These are phyloP conservation scores for Lentithecium fluviatile DNA, from an alignment of 495 filamentous ascomycete genomes.

Conservation along the genomic window DNA sequence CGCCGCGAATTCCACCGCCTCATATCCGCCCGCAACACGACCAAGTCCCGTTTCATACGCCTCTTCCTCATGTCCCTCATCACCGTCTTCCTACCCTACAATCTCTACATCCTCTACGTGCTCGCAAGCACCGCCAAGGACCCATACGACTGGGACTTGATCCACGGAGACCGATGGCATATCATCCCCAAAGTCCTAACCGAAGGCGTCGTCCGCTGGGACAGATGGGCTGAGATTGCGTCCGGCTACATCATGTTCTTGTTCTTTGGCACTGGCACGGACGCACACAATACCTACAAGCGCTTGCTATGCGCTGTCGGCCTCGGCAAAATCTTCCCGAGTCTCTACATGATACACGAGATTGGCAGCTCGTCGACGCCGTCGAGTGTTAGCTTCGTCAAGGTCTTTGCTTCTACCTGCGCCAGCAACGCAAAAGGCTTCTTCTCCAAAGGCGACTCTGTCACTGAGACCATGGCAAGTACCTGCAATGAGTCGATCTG, in stretches of 20 bases:
- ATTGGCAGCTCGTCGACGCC: slow-evolving; percentile 3
- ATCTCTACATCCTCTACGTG: slow-evolving; percentile 57
- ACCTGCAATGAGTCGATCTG: background rate
- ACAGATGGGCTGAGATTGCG: slow-evolving; percentile 66
- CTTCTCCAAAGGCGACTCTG: slow-evolving; percentile 17
- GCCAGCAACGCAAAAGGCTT: slow-evolving; percentile 24
- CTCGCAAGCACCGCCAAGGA: slow-evolving; percentile 52
- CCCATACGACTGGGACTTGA: slow-evolving; percentile 54
- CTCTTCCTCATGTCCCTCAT: slow-evolving; percentile 78
- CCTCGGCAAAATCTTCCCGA: slow-evolving; percentile 51
- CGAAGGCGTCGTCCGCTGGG: slow-evolving; percentile 53
- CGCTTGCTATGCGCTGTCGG: slow-evolving; percentile 52
- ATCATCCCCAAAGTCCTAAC: slow-evolving; percentile 63
- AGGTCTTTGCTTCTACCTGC: slow-evolving; percentile 3
- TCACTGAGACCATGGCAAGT: slow-evolving; percentile 6
- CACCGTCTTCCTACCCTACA: slow-evolving; percentile 62
- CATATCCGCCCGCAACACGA: slow-evolving; percentile 58
- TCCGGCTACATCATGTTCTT: slow-evolving; percentile 63
- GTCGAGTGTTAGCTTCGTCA: background rate
- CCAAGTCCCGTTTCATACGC: slow-evolving; percentile 70
- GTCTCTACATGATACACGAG: slow-evolving; percentile 17
- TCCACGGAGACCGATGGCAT: slow-evolving; percentile 60
- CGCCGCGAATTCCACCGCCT: slow-evolving; percentile 59
- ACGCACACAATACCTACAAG: slow-evolving; percentile 73
- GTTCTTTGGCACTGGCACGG: slow-evolving; percentile 79